These are phyloP conservation scores for Podaxis sp. DNA, from an alignment of 768 basidiomycete species.

Conservation along the genomic window DNA sequence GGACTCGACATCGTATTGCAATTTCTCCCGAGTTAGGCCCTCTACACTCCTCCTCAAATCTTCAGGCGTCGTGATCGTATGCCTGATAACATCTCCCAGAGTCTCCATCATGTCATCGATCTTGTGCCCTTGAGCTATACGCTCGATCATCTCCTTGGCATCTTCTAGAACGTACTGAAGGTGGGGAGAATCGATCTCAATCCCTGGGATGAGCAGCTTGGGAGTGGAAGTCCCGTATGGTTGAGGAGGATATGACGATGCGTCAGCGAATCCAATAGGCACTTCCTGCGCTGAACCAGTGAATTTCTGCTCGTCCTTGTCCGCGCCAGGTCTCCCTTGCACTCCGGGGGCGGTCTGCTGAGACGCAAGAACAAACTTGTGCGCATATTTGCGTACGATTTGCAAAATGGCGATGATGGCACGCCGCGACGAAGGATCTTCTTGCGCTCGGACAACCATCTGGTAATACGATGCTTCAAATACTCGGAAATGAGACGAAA, in stretches of 20 bases:
- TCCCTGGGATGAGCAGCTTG: slow-evolving; percentile 2
- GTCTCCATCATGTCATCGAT: slow-evolving; percentile 29
- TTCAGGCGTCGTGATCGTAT: slow-evolving; percentile 21
- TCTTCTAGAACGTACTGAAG: slow-evolving; percentile 26
- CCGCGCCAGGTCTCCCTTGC: slow-evolving; percentile 9
- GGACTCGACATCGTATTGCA: not conserved
- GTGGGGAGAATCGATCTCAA: slow-evolving; percentile 17
- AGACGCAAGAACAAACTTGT: slow-evolving; percentile 20
- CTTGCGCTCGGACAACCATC: slow-evolving; percentile 30
- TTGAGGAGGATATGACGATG: slow-evolving; percentile 22
- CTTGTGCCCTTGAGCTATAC: slow-evolving; percentile 31
- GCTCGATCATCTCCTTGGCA: slow-evolving; percentile 34
- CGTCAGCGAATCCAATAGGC: slow-evolving; percentile 8
- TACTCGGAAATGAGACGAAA: not conserved
- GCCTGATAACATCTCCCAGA: slow-evolving; percentile 21
- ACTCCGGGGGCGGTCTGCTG: slow-evolving; percentile 19
- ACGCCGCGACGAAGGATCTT: slow-evolving; percentile 29
- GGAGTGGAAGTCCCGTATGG: slow-evolving; percentile 13
- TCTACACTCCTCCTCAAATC: slow-evolving; percentile 7
- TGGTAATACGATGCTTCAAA: slow-evolving; percentile 11
- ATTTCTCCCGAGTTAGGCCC: not conserved
- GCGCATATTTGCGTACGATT: slow-evolving; percentile 33
- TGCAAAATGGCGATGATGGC: slow-evolving; percentile 32
- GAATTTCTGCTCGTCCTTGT: not conserved
- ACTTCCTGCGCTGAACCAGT: not conserved